Base-by-base conservation (phyloP, 2,329 filamentous ascomycete species). In the Hypoxylon sp. region DNA sequence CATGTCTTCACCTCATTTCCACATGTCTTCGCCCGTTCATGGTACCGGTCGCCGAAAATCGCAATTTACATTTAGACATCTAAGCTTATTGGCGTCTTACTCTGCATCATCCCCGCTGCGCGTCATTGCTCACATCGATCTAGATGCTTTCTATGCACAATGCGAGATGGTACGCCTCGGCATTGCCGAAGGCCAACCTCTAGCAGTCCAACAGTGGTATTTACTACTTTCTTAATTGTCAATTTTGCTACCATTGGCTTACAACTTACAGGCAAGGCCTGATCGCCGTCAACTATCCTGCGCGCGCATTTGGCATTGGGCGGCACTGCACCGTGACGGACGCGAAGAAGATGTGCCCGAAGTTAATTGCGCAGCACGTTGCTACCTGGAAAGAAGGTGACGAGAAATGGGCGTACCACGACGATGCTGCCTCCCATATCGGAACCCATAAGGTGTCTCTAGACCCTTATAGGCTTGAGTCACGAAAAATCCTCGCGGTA, bases 81-180 rank as follows among this genome's bases (percentile, higher is more conserved):
- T 98, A 15, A 84, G 87, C 32, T 89, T 94, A 68, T 86, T 98
- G 59, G 87, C 89, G 6, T 84, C 88, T 8, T 93, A 86, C 69
- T 88, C 87, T 32, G 83, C 89, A 0, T 87, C 88, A 7, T 93
- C 88, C 52, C 94, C 94, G 1, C 83, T 99, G 34, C 89, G 95
- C 47, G 91, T 96, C 26, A 88, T 97, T 70, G 92, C 93, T 6
- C 94, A 97, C 76, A 88, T 98, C 67, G 95, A 99, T 73, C 88
- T 99, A 62, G 95, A 99, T 85, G 94, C 94, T 39, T 99, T 99
- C 79, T 99, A 99, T 77, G 91, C 91, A 3, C 95, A 99, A 81
- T 97, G 93, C 75, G 95, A 99, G 79, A 96, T 94, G 85, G 89
- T 97, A 8, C 88, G 95, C 6, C 84, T 98, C 46, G 89, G 89